These are phyloP conservation scores for Tritrichomonas musculus DNA, from an alignment of 208 protist species.

Conservation along the genomic window DNA sequence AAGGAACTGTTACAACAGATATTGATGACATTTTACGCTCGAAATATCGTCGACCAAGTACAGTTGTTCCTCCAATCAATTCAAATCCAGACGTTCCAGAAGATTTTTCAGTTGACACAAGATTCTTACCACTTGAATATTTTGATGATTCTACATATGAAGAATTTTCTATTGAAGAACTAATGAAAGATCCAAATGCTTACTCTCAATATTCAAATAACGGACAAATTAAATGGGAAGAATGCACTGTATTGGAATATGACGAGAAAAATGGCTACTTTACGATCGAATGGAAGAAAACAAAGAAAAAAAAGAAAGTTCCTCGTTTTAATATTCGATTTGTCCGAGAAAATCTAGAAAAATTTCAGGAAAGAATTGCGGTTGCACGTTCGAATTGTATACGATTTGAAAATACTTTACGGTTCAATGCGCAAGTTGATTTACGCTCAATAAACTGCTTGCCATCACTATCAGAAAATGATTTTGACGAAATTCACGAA, in stretches of 20 bases:
- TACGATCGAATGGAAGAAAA: neutral
- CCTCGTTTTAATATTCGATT: constrained; percentile 1
- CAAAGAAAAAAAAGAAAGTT: constrained; percentile 27
- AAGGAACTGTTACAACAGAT: constrained; percentile 28
- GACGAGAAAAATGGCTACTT: neutral
- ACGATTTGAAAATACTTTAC: neutral
- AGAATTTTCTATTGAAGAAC: neutral
- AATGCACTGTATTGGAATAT: neutral
- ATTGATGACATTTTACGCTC: neutral
- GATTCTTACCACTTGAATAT: constrained; percentile 24
- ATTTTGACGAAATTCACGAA: neutral
- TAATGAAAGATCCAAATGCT: neutral
- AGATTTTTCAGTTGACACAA: neutral
- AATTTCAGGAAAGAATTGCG: neutral
- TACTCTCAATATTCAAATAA: constrained; percentile 8
- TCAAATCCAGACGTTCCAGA: neutral
- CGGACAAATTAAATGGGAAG: neutral
- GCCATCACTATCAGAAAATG: neutral
- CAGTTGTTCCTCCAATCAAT: neutral
- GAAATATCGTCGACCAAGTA: neutral
- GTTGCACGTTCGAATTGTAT: neutral
- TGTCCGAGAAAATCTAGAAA: neutral
- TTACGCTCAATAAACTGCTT: neutral
- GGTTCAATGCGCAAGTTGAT: neutral
- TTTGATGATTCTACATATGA: constrained; percentile 20